Evolutionary conservation across 2,329 filamentous ascomycete genomes (phyloP), one percentile per base, ranked within the genome.

Genomic region (Colletotrichum sp.): DNA sequence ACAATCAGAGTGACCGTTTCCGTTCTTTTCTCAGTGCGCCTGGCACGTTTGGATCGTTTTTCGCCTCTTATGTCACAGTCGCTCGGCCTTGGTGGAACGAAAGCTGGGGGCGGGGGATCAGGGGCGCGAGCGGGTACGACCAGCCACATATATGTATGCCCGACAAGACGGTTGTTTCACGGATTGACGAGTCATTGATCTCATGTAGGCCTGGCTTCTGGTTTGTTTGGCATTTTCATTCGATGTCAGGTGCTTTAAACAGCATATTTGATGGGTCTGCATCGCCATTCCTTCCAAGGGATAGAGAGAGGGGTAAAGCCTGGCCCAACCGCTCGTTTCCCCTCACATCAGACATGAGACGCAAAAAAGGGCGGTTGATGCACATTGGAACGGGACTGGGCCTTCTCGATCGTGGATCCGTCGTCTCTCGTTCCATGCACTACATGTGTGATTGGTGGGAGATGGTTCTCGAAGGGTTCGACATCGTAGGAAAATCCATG

Each of bases 121-220:
- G 61, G 68, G 36, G 90, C 87, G 79, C 93, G 89, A 70, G 89
- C 87, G 48, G 96, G 96, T 12, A 97, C 91, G 66, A 91, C 89
- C 82, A 98, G 96, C 70, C 93, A 86, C 34, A 92, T 89, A 84
- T 97, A 96, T 55, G 92, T 94, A 74, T 90, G 83, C 68, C 98
- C 90, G 27, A 96, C 96, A 80, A 98, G 96, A 76, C 85, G 87
- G 48, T 69, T 67, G 43, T 58, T 68, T 48, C 62, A 72, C 32
- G 62, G 70, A 34, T 36, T 16, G 69, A 55, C 69, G 69, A 68
- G 69, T 75, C 73, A 68, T 67, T 73, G 62, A 43, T 22, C 22
- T 62, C 52, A 66, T 55, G 9, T 48, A n/a, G 22, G 58, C 48
- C 56, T 66, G 30, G 43, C 5, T 64, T 39, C 56, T 28, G 60